phyloP scores from a whole-genome alignment of 2,329 filamentous ascomycete species.

The Verticillium nubilum region DNA sequence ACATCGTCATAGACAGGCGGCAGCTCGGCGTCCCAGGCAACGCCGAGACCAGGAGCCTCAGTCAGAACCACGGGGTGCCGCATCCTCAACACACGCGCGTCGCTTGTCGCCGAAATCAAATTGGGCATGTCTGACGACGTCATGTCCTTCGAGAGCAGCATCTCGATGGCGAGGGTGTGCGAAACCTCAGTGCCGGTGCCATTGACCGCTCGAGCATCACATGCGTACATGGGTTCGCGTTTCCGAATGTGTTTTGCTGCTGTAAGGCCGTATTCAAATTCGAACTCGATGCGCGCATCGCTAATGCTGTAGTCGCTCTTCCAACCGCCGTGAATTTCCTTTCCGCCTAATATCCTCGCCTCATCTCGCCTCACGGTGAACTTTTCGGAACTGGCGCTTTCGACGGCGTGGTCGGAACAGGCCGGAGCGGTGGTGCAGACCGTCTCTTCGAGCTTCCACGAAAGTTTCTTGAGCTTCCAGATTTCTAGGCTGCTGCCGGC shows the following conservation, averaged over 20 bases:
- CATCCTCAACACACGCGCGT: conserved; percentile 84
- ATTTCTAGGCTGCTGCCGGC: conserved; percentile 66
- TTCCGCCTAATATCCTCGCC: conserved; percentile 70
- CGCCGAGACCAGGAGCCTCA: conserved; percentile 77
- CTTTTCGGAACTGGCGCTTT: conserved; percentile 34
- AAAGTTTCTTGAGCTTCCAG: conserved; percentile 87
- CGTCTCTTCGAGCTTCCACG: conserved; percentile 88
- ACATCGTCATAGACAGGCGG: conserved; percentile 93
- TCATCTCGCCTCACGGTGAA: conserved; percentile 73
- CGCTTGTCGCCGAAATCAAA: conserved; percentile 77
- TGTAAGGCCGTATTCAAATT: conserved; percentile 64
- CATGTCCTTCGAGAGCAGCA: conserved; percentile 93
- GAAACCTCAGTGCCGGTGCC: conserved; percentile 75
- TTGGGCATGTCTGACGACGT: conserved; percentile 60
- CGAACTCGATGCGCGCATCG: conserved; percentile 65
- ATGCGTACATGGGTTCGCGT: conserved; percentile 48
- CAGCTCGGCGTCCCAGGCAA: conserved; percentile 94
- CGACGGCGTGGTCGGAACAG: conserved; percentile 66
- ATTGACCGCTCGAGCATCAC: conserved; percentile 68
- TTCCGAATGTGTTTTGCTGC: background rate
- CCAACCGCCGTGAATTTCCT: conserved; percentile 83
- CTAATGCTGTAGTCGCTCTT: conserved; percentile 60
- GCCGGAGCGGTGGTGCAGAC: conserved; percentile 73
- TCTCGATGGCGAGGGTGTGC: conserved; percentile 82
- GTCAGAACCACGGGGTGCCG: conserved; percentile 80